phyloP scores from a whole-genome alignment of 2,329 filamentous ascomycete genomes.

The Dactylella cylindrospora region DNA sequence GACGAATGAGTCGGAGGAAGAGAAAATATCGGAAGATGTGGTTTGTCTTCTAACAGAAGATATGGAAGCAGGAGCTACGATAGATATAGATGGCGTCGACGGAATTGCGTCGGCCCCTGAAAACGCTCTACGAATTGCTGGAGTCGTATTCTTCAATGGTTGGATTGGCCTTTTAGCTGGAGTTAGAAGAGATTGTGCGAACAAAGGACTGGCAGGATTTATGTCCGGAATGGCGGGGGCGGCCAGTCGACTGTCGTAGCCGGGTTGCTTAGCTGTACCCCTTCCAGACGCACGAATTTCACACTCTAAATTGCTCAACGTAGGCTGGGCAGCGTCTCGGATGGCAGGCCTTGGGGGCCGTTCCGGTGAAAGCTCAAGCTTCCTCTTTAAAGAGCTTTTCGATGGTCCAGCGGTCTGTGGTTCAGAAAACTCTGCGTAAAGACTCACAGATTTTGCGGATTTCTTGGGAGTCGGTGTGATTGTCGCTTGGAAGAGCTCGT shows the following conservation, averaged over 20 bases:
- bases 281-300: neutral
- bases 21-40: constrained; percentile 6
- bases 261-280: neutral
- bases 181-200: constrained; percentile 7
- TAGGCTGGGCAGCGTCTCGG: neutral
- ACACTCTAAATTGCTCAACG: too few relatives aligned
- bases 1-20: constrained; percentile 25
- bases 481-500: constrained; percentile 33
- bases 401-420: neutral
- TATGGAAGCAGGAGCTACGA: too few relatives aligned
- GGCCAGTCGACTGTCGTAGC: neutral
- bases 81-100: too few relatives aligned
- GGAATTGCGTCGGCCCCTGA: too few relatives aligned
- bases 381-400: constrained; percentile 24
- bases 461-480: constrained; percentile 19
- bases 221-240: neutral
- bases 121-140: constrained; percentile 11
- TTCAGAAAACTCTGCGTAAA: neutral
- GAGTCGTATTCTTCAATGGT: constrained; percentile 14
- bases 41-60: too few relatives aligned
- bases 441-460: constrained; percentile 1
- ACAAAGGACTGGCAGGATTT: neutral
- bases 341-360: constrained; percentile 17
- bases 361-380: constrained; percentile 14
- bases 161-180: constrained; percentile 22